phyloP scores from a whole-genome alignment of 2,329 filamentous ascomycete genomes.

The Elsinoe perseae region DNA sequence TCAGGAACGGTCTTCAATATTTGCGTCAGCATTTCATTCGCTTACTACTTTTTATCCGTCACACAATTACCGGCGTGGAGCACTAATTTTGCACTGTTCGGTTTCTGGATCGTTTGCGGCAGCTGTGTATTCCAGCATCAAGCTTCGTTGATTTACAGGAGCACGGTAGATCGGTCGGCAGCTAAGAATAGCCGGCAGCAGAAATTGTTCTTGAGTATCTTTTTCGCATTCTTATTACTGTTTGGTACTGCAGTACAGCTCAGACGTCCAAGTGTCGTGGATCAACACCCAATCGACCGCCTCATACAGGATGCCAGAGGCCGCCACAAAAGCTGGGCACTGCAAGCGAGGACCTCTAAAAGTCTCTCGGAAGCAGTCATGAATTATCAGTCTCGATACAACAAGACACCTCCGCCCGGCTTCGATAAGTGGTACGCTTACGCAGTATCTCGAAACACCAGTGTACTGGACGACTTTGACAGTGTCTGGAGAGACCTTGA shows the following conservation, averaged over 20 bases:
- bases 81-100: slow-evolving; percentile 28
- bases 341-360: slow-evolving; percentile 35
- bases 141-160: not conserved
- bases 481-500: slow-evolving; percentile 50
- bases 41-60: not conserved
- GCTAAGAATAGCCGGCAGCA: not conserved
- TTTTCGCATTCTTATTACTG: slow-evolving; percentile 36
- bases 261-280: slow-evolving; percentile 18
- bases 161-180: not conserved
- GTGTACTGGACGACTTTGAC: slow-evolving; percentile 54
- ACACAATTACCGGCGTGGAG: slow-evolving; percentile 22
- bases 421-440: slow-evolving; percentile 55
- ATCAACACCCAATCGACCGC: slow-evolving; percentile 48
- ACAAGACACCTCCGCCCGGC: slow-evolving; percentile 49
- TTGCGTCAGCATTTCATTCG: slow-evolving; percentile 28
- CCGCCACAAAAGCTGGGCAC: slow-evolving; percentile 43
- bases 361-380: slow-evolving; percentile 45
- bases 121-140: slow-evolving; percentile 28
- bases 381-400: slow-evolving; percentile 47
- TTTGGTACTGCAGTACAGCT: slow-evolving; percentile 32
- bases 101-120: slow-evolving; percentile 28
- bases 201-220: not conserved
- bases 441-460: slow-evolving; percentile 44
- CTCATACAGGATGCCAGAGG: slow-evolving; percentile 45
- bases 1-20: slow-evolving; percentile 34